A percentile compares a stretch with the other conserved stretches of the same genome.
Evolutionary conservation across 2,329 filamentous ascomycete species (phyloP).

Genomic region (Alternaria solani): DNA sequence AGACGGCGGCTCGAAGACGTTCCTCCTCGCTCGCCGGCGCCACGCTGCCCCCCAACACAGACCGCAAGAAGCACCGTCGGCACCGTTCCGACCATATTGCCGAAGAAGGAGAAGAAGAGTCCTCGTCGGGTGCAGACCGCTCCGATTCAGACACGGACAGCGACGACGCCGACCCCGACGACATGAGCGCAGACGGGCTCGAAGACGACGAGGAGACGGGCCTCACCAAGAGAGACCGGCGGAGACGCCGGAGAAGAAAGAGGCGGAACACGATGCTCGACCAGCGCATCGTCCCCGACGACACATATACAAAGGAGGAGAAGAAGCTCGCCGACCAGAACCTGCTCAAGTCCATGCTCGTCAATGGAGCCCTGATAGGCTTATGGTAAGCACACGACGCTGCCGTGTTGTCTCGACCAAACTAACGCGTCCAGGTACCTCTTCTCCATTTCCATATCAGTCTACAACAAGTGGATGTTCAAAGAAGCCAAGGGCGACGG

Average conservation of each 20-base stretch:
- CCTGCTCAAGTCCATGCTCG: slow-evolving; percentile 71
- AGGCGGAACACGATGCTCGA: slow-evolving; percentile 75
- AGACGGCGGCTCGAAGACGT: slow-evolving; percentile 40
- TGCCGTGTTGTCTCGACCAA: neutral
- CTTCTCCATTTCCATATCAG: slow-evolving; percentile 80
- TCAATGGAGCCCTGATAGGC: slow-evolving; percentile 83
- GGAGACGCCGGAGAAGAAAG: slow-evolving; percentile 71
- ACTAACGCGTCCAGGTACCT: slow-evolving; percentile 60
- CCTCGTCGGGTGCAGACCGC: slow-evolving; percentile 35
- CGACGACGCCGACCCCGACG: slow-evolving; percentile 65
- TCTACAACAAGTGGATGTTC: slow-evolving; percentile 99
- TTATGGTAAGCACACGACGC: slow-evolving; percentile 68
- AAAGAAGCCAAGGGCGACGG: slow-evolving; percentile 60
- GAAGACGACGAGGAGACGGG: slow-evolving; percentile 90
- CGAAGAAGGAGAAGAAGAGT: slow-evolving; percentile 43
- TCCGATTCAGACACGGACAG: slow-evolving; percentile 48
- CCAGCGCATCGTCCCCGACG: slow-evolving; percentile 67
- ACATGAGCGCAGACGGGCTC: slow-evolving; percentile 72
- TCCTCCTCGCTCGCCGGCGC: slow-evolving; percentile 47
- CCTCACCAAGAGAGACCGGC: slow-evolving; percentile 76
- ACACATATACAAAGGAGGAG: slow-evolving; percentile 71
- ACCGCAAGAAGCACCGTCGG: slow-evolving; percentile 38
- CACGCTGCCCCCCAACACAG: slow-evolving; percentile 30
- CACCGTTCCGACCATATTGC: slow-evolving; percentile 44
- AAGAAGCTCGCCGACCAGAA: slow-evolving; percentile 77